Evolutionary conservation across 2,329 filamentous ascomycete species (phyloP).

Genomic region (Fusarium xyrophilum): DNA sequence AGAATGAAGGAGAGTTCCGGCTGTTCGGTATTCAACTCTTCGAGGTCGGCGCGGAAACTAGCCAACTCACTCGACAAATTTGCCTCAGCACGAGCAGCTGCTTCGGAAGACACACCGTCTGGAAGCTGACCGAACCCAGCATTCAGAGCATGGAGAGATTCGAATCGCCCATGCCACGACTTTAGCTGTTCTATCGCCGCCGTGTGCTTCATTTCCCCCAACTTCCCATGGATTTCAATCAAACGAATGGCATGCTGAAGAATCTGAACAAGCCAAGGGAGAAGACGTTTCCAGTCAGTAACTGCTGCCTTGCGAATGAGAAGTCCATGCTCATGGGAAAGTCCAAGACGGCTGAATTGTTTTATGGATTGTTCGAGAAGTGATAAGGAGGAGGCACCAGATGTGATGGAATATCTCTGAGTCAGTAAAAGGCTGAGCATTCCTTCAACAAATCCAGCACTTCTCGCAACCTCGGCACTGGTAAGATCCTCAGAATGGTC

Average conservation of each 20-base stretch:
- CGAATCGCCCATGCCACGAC: slow-evolving; percentile 59
- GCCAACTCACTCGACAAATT: slow-evolving; percentile 49
- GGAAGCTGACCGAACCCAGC: slow-evolving; percentile 58
- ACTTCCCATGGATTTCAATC: slow-evolving; percentile 69
- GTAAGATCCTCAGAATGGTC: slow-evolving; percentile 88
- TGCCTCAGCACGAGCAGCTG: slow-evolving; percentile 44
- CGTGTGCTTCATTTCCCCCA: slow-evolving; percentile 62
- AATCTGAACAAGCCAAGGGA: slow-evolving; percentile 73
- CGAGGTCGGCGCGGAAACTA: slow-evolving; percentile 52
- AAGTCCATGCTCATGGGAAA: slow-evolving; percentile 34
- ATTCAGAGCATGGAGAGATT: slow-evolving; percentile 52
- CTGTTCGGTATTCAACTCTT: slow-evolving; percentile 48
- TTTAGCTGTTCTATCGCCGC: slow-evolving; percentile 54
- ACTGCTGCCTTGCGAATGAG: slow-evolving; percentile 28
- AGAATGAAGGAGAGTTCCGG: slow-evolving; percentile 71
- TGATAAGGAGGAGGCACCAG: slow-evolving; percentile 48
- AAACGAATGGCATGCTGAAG: slow-evolving; percentile 68
- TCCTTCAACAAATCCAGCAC: slow-evolving; percentile 86
- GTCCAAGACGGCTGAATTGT: slow-evolving; percentile 48
- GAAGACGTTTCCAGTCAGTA: slow-evolving; percentile 39
- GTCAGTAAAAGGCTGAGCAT: slow-evolving; percentile 70
- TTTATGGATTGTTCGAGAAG: slow-evolving; percentile 50
- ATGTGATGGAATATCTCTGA: slow-evolving; percentile 63
- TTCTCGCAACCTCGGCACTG: slow-evolving; percentile 77
- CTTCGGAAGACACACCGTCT: slow-evolving; percentile 54